Evolutionary conservation across 768 basidiomycete species (phyloP), one percentile per base, ranked within the genome.

Genomic region (Podaxis sp.): DNA sequence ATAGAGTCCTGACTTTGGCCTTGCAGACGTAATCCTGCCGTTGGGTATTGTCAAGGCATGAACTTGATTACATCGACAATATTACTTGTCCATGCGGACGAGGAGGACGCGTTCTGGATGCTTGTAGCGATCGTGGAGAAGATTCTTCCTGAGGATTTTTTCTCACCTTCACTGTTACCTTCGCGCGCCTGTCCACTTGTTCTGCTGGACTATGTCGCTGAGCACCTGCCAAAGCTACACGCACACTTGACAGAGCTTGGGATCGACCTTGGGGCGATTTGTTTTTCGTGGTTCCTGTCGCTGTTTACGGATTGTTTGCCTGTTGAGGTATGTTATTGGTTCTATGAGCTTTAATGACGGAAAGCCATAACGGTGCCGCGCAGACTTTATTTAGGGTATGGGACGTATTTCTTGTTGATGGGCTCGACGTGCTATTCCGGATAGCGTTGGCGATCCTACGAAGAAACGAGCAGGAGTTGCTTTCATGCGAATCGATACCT

Each of bases 261-360:
- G 4, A 87, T 98, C 11, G 95, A 99, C 69, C 81, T 99, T 1
- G 87, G 88, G 2, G 95, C 95, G 0, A 93, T 98, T 62, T 97
- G 94, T 62, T 99, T 99, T 77, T 96, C 95, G 11, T 99, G 97
- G 97, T 97, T 98, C 74, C 76, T 99, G 25, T 95, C 93, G 2
- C 78, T 99, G 21, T 98, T 98, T 69, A 97, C 95, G 0, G 95
- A 97, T 66, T 96, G 95, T 69, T 76, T 98, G 6, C 96, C 96
- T 10, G 91, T 98, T 27, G 95, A 96, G 84, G 94, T 94, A 60
- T 35, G 80, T 70, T 54, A 3, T 48, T 13, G 18, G 25, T 21
- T 5, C 23, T 9, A 18, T 50, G 23, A 16, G 59, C 55, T 46
- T 37, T n/a, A 9, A 18, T 14, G 42, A 28, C 9, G n/a, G 11